A percentile compares a stretch with the other conserved stretches of the same genome.
Evolutionary conservation across 1,284 basidiomycete genomes (phyloP).

Genomic region (Golubevia pallescens): DNA sequence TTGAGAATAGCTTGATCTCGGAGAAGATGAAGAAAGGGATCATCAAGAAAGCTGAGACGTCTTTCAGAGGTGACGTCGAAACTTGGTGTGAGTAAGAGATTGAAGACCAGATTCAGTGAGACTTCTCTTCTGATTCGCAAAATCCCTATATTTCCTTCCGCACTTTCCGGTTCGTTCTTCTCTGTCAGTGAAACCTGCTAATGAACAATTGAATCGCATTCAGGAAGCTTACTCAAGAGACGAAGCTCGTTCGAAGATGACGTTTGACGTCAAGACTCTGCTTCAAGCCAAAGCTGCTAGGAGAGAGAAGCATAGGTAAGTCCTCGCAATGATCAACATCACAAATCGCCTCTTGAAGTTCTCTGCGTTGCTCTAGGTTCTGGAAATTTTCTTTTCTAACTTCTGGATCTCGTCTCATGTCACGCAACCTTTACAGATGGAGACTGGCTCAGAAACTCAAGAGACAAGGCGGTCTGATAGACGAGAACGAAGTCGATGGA

Average conservation of each 20-base stretch:
- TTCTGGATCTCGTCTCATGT: too few relatives aligned
- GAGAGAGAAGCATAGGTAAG: conserved; percentile 20
- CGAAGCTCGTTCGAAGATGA: conserved; percentile 24
- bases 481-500: too few relatives aligned
- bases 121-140: neutral
- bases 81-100: conserved; percentile 6
- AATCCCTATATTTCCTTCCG: neutral
- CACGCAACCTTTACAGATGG: too few relatives aligned
- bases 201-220: conserved; percentile 4
- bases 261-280: conserved; percentile 34
- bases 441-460: too few relatives aligned
- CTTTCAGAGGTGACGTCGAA: neutral
- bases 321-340: neutral
- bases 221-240: conserved; percentile 30
- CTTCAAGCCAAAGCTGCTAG: conserved; percentile 36
- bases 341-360: neutral
- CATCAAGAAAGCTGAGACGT: neutral
- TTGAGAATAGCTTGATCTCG: neutral
- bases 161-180: conserved; percentile 2
- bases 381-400: too few relatives aligned
- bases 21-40: conserved; percentile 1
- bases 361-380: neutral
- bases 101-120: neutral
- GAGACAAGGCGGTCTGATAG: too few relatives aligned
- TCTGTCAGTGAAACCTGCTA: neutral